Base-by-base conservation (phyloP, 495 filamentous ascomycete genomes). In the Podospora bellae-mahoneyi region DNA sequence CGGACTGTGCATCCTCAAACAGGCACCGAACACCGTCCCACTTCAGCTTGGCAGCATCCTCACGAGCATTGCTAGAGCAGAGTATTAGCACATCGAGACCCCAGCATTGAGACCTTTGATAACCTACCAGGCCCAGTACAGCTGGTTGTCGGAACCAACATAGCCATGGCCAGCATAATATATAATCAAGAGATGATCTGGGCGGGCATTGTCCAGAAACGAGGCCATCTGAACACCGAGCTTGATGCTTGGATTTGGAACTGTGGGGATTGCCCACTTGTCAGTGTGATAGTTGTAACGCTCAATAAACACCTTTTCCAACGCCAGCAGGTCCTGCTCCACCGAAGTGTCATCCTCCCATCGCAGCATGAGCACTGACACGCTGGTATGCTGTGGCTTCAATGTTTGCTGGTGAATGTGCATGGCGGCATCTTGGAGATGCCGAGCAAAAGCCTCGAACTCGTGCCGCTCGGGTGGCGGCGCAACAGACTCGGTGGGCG, bases 341-440 rank as follows among this genome's bases (percentile, higher is more conserved):
- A 82, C 76, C 34, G 78, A 77, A 62, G 73, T 72, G 71, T 87
- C 84, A 44, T 85, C 84, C 67, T 85, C 84, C 85, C 85, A 87
- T 39, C 83, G 77, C 56, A 87, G 65, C 62, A 87, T 77, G 30
- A 86, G 77, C 16, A 85, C 84, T 20, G 83, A 86, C 15, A 83
- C 80, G 56, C 78, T 82, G 30, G 72, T 82, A 71, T 87, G 84
- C 3, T 78, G 80, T 4, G 82, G 80, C 68, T 79, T 79, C 69
- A 85, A 80, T 16, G 80, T 82, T 76, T 84, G 82, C 65, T 82
- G 78, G 67, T 84, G 82, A 69, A 84, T 83, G 70, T 83, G 73
- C 78, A 84, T 85, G 60, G 84, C 82, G 15, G 84, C 84, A 81
- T 87, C 84, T 72, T 87, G 84, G 30, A 87, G 80, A 75, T 87